Percentiles rank a stretch among this genome's conserved stretches.
These are phyloP conservation scores for Paracamarosporium sp. DNA, from an alignment of 2,329 filamentous ascomycete species.

Conservation along the genomic window DNA sequence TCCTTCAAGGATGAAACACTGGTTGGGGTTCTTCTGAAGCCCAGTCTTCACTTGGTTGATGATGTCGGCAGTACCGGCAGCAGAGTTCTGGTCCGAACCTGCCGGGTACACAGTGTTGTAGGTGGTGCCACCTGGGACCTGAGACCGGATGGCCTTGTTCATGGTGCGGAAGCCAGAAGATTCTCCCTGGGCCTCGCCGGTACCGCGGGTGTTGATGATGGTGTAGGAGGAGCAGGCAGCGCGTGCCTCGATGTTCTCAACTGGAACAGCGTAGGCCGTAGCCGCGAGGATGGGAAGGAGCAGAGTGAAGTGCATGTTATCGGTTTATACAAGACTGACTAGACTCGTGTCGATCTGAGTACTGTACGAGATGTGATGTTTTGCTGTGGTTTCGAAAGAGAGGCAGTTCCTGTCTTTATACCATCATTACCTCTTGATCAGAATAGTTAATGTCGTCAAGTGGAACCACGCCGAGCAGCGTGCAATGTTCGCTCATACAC, in stretches of 20 bases:
- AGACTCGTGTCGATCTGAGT: not conserved
- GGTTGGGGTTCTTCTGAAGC: constrained; percentile 28
- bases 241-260: constrained; percentile 12
- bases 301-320: constrained; percentile 21
- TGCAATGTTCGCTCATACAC: not conserved
- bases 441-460: not conserved
- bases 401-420: not conserved
- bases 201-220: constrained; percentile 32
- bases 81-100: constrained; percentile 30
- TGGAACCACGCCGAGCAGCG: not conserved
- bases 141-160: constrained; percentile 33
- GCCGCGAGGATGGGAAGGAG: constrained; percentile 16
- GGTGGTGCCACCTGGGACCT: constrained; percentile 38
- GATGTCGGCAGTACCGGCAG: constrained; percentile 39
- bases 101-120: constrained; percentile 47
- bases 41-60: constrained; percentile 38
- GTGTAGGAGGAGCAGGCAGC: constrained; percentile 28
- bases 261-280: constrained; percentile 16
- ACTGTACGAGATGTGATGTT: not conserved
- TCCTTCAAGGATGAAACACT: constrained; percentile 47
- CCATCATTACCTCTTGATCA: not conserved
- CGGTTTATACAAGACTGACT: not conserved
- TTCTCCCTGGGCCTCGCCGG: constrained; percentile 22
- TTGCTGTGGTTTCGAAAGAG: not conserved
- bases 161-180: constrained; percentile 41